Conservation (phyloP, 805 yeast species). For the Cyberlindnera petersonii region DNA sequence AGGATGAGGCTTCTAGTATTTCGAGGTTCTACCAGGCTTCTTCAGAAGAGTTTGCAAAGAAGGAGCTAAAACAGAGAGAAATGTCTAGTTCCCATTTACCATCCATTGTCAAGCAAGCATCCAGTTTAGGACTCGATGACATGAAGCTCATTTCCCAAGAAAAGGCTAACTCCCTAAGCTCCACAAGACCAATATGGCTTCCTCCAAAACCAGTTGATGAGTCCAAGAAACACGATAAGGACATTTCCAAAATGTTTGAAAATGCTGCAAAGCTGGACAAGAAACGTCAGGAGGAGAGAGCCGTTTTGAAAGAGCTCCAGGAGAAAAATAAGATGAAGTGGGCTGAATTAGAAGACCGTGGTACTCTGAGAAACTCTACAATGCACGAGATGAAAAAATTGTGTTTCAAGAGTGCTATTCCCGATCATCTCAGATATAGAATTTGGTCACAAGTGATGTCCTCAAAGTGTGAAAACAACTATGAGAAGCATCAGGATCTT, state of each 20-base stretch:
- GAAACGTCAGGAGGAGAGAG: conserved; percentile 11
- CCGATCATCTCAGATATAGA: conserved; percentile 22
- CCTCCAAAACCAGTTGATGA: conserved; percentile 64
- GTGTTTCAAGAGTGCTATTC: conserved; percentile 21
- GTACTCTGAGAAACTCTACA: conserved; percentile 15
- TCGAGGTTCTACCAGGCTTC: conserved; percentile 24
- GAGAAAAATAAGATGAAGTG: conserved; percentile 20
- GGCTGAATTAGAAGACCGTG: conserved; percentile 20
- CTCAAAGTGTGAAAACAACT: conserved; percentile 13
- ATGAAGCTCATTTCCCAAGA: conserved; percentile 47
- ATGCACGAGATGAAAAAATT: conserved; percentile 20
- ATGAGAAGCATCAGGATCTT: conserved; percentile 38
- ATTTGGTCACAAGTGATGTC: conserved; percentile 19
- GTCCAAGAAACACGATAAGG: conserved; percentile 49
- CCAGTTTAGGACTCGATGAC: conserved; percentile 50
- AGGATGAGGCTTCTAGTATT: conserved; percentile 25
- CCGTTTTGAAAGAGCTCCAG: conserved; percentile 2
- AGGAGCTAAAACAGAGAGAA: conserved; percentile 19
- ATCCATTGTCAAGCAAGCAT: conserved; percentile 33
- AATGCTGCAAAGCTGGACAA: conserved; percentile 20
- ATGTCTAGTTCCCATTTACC: conserved; percentile 30
- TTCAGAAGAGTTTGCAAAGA: conserved; percentile 14
- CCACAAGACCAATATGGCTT: conserved; percentile 62
- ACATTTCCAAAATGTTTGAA: conserved; percentile 42
- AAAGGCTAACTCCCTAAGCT: conserved; percentile 33